These are phyloP conservation scores for Thymus quinquecostatus DNA, from an alignment of 257 asterid genomes.

Conservation along the genomic window DNA sequence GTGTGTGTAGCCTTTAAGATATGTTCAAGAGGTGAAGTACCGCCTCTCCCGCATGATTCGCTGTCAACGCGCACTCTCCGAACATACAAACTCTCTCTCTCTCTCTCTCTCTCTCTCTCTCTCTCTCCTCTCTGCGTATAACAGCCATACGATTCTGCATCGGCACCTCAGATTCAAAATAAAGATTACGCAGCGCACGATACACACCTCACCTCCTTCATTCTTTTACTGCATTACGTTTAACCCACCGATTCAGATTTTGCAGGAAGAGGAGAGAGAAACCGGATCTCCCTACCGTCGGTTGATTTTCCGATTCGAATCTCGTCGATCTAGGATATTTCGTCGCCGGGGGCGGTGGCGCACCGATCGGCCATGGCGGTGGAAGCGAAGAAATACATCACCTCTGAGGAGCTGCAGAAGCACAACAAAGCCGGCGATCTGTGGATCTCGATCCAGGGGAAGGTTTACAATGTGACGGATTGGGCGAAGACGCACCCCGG, in stretches of 20 bases:
- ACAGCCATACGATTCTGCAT: not conserved
- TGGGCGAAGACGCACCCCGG: slow-evolving; percentile 58
- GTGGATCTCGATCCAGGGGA: slow-evolving; percentile 60
- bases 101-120: not conserved
- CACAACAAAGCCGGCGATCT: slow-evolving; percentile 51
- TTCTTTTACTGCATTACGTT: not conserved
- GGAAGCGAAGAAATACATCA: slow-evolving; percentile 38
- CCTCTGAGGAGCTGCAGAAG: slow-evolving; percentile 43
- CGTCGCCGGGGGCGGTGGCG: not conserved
- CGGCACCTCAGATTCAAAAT: not conserved
- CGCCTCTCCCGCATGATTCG: slow-evolving; percentile 8
- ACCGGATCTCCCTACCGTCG: not conserved
- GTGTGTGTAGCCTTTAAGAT: not conserved
- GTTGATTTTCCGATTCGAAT: not conserved
- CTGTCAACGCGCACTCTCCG: slow-evolving; percentile 20
- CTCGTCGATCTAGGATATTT: not conserved
- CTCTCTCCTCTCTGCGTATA: not conserved
- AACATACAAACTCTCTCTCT: not conserved
- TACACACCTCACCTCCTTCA: not conserved
- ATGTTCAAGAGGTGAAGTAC: not conserved
- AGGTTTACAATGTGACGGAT: slow-evolving; percentile 50
- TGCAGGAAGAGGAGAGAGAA: slow-evolving; percentile 9
- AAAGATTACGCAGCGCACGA: not conserved
- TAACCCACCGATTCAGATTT: not conserved
- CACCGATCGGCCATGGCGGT: slow-evolving; percentile 4